A percentile compares a stretch with the other conserved stretches of the same genome.
Evolutionary conservation across 768 basidiomycete genomes (phyloP).

Genomic region (Phanerochaete carnosa): DNA sequence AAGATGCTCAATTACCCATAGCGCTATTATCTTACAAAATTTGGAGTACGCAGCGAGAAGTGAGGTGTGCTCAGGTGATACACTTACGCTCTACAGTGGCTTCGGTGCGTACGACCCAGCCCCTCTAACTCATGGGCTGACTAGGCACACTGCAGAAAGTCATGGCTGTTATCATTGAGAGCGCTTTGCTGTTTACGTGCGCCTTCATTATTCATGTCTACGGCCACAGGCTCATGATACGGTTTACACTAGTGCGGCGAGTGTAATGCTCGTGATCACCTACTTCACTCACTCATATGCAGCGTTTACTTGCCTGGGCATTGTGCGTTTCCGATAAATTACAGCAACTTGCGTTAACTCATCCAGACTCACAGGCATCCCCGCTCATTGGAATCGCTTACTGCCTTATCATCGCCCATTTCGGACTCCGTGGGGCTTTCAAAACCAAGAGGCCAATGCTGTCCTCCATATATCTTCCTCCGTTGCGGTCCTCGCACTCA

Average conservation of each 20-base stretch:
- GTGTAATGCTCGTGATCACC: not conserved
- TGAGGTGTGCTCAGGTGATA: not conserved
- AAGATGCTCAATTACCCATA: not conserved
- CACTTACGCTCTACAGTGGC: no score
- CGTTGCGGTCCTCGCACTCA: no score
- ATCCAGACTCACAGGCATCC: no score
- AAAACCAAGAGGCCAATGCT: no score
- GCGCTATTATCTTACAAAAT: not conserved
- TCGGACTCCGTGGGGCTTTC: no score
- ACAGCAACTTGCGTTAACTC: no score
- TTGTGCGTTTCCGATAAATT: not conserved
- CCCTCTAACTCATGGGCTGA: not conserved
- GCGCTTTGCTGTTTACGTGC: not conserved
- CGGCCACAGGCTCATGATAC: not conserved
- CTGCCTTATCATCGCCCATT: no score
- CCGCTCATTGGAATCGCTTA: no score
- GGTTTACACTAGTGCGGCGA: not conserved
- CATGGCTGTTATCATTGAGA: not conserved
- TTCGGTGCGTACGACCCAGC: no score
- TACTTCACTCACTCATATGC: not conserved
- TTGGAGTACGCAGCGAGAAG: not conserved
- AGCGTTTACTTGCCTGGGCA: not conserved
- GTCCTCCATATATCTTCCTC: no score
- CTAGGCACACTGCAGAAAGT: not conserved
- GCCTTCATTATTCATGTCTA: not conserved